These are phyloP conservation scores for Pestalotiopsis fici DNA, from an alignment of 2,329 filamentous ascomycete genomes.

Conservation along the genomic window DNA sequence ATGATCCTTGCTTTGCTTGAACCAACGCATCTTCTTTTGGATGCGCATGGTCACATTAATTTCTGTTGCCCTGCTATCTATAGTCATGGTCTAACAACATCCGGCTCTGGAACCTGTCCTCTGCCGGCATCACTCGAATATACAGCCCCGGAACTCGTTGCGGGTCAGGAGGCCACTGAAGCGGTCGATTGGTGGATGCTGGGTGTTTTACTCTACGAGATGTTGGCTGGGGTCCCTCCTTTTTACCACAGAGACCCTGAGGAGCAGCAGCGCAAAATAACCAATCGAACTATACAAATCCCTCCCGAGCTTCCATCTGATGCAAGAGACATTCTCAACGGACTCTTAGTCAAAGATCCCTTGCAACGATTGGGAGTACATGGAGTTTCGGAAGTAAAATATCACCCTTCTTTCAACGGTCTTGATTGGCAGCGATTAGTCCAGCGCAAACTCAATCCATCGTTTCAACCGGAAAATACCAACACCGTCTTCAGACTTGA, in stretches of 20 bases:
- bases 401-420: background rate
- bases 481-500: background rate
- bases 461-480: background rate
- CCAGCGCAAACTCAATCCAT: background rate
- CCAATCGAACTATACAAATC: conserved; percentile 94
- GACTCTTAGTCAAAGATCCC: background rate
- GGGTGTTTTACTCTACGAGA: conserved; percentile 94
- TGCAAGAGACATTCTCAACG: background rate
- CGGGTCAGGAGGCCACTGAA: conserved; percentile 96
- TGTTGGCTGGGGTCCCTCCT: conserved; percentile 94
- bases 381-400: conserved; percentile 5
- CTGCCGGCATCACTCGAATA: conserved; percentile 99
- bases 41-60: conserved; percentile 97
- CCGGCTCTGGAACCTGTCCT: conserved; percentile 88
- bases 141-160: conserved; percentile 87
- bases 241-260: conserved; percentile 99
- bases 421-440: conserved; percentile 1
- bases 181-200: conserved; percentile 99
- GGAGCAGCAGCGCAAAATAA: conserved; percentile 98
- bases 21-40: conserved; percentile 92
- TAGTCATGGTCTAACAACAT: conserved; percentile 99
- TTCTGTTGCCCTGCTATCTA: conserved; percentile 97
- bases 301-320: conserved; percentile 40
- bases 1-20: conserved; percentile 83
- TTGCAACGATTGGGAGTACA: background rate